A percentile compares a stretch with the other conserved stretches of the same genome.
phyloP scores from a whole-genome alignment of 2,329 filamentous ascomycete genomes.

The Hawksworthiomyces lignivorus region DNA sequence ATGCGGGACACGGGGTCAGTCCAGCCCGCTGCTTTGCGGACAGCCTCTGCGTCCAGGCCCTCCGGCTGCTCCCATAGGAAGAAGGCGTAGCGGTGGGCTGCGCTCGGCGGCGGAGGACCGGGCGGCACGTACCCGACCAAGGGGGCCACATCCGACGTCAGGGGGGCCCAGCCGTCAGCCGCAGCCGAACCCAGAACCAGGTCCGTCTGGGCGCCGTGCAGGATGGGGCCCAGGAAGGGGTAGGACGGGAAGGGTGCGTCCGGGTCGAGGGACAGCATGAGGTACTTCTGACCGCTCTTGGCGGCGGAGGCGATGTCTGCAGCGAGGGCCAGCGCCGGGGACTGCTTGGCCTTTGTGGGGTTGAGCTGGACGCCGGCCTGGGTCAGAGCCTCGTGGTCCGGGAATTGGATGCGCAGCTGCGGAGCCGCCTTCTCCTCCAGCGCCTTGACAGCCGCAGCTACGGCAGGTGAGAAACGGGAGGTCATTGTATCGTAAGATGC shows the following conservation, averaged over 20 bases:
- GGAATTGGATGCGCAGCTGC: constrained; percentile 5
- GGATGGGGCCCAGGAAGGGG: constrained; percentile 32
- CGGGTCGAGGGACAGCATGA: constrained; percentile 35
- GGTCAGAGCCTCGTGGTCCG: not conserved
- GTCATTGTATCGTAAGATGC: not conserved
- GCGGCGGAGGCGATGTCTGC: not conserved
- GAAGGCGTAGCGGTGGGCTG: constrained; percentile 14
- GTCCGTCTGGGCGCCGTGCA: constrained; percentile 40
- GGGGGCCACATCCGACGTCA: not conserved
- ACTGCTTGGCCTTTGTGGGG: not conserved
- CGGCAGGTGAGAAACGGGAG: not conserved
- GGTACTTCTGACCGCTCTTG: constrained; percentile 20
- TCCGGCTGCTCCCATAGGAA: constrained; percentile 15
- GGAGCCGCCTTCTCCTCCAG: not conserved
- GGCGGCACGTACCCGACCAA: constrained; percentile 9
- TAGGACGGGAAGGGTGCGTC: constrained; percentile 39
- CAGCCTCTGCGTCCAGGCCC: constrained; percentile 11
- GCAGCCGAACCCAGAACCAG: constrained; percentile 16
- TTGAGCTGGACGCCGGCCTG: not conserved
- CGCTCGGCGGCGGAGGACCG: constrained; percentile 10
- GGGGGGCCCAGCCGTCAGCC: constrained; percentile 7
- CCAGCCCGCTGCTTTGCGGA: constrained; percentile 22
- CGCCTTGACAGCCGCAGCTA: not conserved
- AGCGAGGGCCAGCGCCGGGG: not conserved
- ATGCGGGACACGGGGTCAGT: constrained; percentile 26